Percentiles rank a stretch among this genome's conserved stretches.
Conservation (phyloP, 345 rosid genomes). For the Populus euphratica region DNA sequence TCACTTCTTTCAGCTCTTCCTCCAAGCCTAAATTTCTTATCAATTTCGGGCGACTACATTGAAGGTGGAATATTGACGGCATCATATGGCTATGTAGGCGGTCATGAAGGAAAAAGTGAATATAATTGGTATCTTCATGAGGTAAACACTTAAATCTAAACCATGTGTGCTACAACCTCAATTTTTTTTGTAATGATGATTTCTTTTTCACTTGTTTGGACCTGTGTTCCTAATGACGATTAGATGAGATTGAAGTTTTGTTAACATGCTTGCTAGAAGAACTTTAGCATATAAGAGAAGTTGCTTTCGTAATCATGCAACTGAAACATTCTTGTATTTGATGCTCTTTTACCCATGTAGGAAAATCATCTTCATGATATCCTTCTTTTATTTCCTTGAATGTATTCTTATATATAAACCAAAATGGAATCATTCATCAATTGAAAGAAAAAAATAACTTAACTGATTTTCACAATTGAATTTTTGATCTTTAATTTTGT, state of each 20-base stretch:
- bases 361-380: background rate
- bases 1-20: slow-evolving; percentile 70
- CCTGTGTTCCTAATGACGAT: background rate
- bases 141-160: slow-evolving; percentile 43
- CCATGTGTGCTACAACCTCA: background rate
- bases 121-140: slow-evolving; percentile 90
- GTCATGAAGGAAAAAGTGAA: slow-evolving; percentile 87
- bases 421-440: background rate
- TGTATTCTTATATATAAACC: background rate
- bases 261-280: background rate
- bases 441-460: background rate
- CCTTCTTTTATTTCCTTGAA: background rate
- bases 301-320: background rate
- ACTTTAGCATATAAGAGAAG: background rate
- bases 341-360: background rate
- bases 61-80: slow-evolving; percentile 89
- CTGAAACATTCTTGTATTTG: background rate
- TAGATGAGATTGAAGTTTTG: background rate
- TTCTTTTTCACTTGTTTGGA: background rate
- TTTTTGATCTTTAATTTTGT: too few species aligned
- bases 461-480: too few species aligned
- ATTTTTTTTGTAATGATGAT: background rate
- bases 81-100: slow-evolving; percentile 95
- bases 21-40: slow-evolving; percentile 88
- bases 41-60: slow-evolving; percentile 78